Percentiles rank a stretch among this genome's conserved stretches.
Conservation (phyloP, 2,329 filamentous ascomycete species). For the Diplodia seriata region DNA sequence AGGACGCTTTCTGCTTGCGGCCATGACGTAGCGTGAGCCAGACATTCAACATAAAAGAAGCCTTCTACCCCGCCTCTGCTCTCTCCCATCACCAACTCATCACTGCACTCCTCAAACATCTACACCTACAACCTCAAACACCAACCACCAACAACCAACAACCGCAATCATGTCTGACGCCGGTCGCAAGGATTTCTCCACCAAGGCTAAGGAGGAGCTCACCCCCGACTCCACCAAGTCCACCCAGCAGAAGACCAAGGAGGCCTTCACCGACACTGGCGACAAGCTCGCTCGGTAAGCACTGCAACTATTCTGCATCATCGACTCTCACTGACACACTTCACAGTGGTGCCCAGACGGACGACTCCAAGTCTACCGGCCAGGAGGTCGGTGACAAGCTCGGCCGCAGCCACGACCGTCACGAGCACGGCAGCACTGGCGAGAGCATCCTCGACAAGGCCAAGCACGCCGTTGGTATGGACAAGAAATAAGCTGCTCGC, state of each 20-base stretch:
- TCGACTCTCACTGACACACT: slow-evolving; percentile 36
- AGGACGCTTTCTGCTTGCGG: slow-evolving; percentile 19
- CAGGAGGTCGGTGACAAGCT: slow-evolving; percentile 57
- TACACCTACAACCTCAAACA: slow-evolving; percentile 36
- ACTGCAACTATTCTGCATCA: not conserved
- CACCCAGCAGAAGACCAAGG: slow-evolving; percentile 64
- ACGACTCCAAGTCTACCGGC: slow-evolving; percentile 61
- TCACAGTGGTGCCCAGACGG: slow-evolving; percentile 56
- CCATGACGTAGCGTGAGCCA: slow-evolving; percentile 24
- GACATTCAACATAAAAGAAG: slow-evolving; percentile 19
- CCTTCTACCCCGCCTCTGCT: not conserved
- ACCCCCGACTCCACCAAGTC: slow-evolving; percentile 68
- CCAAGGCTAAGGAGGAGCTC: slow-evolving; percentile 63
- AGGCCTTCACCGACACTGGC: slow-evolving; percentile 61
- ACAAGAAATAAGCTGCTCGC: slow-evolving; percentile 46
- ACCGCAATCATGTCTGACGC: slow-evolving; percentile 65
- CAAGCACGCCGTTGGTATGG: slow-evolving; percentile 56
- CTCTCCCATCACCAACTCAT: slow-evolving; percentile 33
- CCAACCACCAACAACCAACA: slow-evolving; percentile 44
- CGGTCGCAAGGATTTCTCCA: slow-evolving; percentile 66
- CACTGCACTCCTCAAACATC: slow-evolving; percentile 8
- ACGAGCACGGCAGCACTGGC: slow-evolving; percentile 47
- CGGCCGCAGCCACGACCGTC: slow-evolving; percentile 48
- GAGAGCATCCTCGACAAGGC: slow-evolving; percentile 55
- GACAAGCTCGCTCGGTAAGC: slow-evolving; percentile 62